Base-by-base conservation (phyloP, 2,329 filamentous ascomycete genomes). In the Penicillium hesseltinei region DNA sequence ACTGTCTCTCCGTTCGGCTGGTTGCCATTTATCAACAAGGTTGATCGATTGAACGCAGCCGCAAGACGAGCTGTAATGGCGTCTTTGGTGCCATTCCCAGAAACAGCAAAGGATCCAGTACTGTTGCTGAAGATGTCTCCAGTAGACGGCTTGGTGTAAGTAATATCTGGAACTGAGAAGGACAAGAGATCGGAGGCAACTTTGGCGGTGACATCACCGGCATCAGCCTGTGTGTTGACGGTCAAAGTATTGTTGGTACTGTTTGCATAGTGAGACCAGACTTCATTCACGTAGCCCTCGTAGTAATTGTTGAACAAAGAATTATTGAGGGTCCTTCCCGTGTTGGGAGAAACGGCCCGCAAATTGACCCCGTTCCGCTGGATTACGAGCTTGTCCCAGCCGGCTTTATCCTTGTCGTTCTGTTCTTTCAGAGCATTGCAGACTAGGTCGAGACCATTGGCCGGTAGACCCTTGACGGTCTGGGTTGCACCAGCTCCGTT, bases 31-130 rank as follows among this genome's bases (percentile, higher is more conserved):
- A 73, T 68, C 49, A 89, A 73, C 59, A 94, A 74, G 11, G 88
- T 92, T 35, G 83, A 86, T 23, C 90, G 82, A 74, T 92, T 91
- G 67, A 93, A 84, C 0, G 88, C 89, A 1, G 90, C 90, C 0
- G 88, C 83, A 15, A 94, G 75, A n/a, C 90, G 81, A 0, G 91
- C 88, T 9, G 87, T 86, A 55, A 92, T 82, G 40, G 86, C 86
- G 58, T 84, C 82, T 69, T 81, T 79, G 66, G 80, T 76, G 2
- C 73, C 68, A 54, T 79, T 77, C 38, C 73, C 73, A 4, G 64
- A 65, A 5, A 75, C 72, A 2, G 75, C 79, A 72, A 88, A 88
- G 0, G 85, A 82, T 0, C 85, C 85, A 2, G 81, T 84, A 63
- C 82, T 86, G 74, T 86, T 89, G 36, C 81, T 82, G 67, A 90